Percentiles rank a stretch among this genome's conserved stretches.
Evolutionary conservation across 2,329 filamentous ascomycete species (phyloP).

Genomic region (Fusarium brachygibbosum): DNA sequence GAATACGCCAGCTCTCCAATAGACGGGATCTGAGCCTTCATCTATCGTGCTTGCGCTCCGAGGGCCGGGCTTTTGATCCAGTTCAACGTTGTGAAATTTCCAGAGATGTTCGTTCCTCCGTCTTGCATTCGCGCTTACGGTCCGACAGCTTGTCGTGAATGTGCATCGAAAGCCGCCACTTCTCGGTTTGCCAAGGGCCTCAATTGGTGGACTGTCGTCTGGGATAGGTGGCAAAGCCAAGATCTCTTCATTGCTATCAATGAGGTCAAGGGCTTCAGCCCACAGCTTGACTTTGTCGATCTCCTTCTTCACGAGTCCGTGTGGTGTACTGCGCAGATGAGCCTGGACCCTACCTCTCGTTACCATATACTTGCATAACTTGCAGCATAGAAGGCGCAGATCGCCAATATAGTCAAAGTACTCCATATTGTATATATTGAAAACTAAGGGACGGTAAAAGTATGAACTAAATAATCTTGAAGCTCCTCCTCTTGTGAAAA

Average conservation of each 20-base stretch:
- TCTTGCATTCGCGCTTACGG: not conserved
- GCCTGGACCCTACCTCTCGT: slow-evolving; percentile 1
- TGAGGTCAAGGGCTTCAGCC: slow-evolving; percentile 1
- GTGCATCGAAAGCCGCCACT: slow-evolving; percentile 2
- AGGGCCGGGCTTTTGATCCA: not conserved
- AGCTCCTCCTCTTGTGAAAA: not conserved
- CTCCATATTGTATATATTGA: slow-evolving; percentile 7
- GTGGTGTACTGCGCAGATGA: not conserved
- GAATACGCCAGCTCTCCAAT: slow-evolving; percentile 1
- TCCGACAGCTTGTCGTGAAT: not conserved
- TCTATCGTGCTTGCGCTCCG: not conserved
- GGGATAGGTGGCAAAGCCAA: slow-evolving; percentile 1
- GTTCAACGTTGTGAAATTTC: not conserved
- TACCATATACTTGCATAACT: slow-evolving; percentile 13
- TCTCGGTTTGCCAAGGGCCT: not conserved
- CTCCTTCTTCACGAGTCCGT: not conserved
- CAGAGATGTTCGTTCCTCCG: not conserved
- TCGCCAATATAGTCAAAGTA: slow-evolving; percentile 8
- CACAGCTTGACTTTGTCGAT: not conserved
- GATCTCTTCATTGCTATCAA: slow-evolving; percentile 6
- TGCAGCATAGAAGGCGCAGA: slow-evolving; percentile 1
- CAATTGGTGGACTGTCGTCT: not conserved
- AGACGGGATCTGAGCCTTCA: not conserved
- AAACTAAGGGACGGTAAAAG: slow-evolving; percentile 2
- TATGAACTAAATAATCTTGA: slow-evolving; percentile 1